These are phyloP conservation scores for Penicillium cataractarum DNA, from an alignment of 495 filamentous ascomycete species.

Conservation along the genomic window DNA sequence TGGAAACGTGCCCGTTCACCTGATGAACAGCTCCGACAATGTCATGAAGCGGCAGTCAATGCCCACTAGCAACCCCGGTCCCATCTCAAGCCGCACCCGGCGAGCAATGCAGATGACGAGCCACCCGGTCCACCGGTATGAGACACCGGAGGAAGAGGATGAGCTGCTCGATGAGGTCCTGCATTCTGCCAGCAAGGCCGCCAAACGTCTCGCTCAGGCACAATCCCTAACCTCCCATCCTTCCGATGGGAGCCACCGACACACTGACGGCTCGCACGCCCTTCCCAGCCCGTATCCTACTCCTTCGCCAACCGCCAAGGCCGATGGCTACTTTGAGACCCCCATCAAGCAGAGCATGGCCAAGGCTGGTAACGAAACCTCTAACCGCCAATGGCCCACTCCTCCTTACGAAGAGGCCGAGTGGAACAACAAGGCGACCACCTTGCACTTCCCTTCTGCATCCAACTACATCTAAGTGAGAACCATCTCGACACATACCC, in stretches of 20 bases:
- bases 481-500: background rate
- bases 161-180: slow-evolving; percentile 89
- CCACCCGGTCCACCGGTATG: slow-evolving; percentile 76
- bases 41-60: slow-evolving; percentile 72
- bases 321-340: slow-evolving; percentile 69
- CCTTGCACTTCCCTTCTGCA: slow-evolving; percentile 70
- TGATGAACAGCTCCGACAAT: slow-evolving; percentile 44
- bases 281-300: slow-evolving; percentile 88
- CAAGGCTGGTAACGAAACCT: slow-evolving; percentile 58
- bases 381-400: slow-evolving; percentile 85
- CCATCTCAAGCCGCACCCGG: slow-evolving; percentile 82
- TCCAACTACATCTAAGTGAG: slow-evolving; percentile 49
- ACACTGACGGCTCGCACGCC: slow-evolving; percentile 55
- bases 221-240: slow-evolving; percentile 46
- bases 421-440: slow-evolving; percentile 78
- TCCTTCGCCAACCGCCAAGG: slow-evolving; percentile 85
- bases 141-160: slow-evolving; percentile 95
- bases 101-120: slow-evolving; percentile 76
- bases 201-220: slow-evolving; percentile 53
- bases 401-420: slow-evolving; percentile 90
- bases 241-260: slow-evolving; percentile 45
- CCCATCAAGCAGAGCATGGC: slow-evolving; percentile 62
- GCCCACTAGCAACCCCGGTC: slow-evolving; percentile 59
- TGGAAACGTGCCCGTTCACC: slow-evolving; percentile 51
- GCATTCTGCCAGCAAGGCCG: slow-evolving; percentile 61